These are phyloP conservation scores for Saccharomycopsis malanga DNA, from an alignment of 805 yeast species.

Conservation along the genomic window DNA sequence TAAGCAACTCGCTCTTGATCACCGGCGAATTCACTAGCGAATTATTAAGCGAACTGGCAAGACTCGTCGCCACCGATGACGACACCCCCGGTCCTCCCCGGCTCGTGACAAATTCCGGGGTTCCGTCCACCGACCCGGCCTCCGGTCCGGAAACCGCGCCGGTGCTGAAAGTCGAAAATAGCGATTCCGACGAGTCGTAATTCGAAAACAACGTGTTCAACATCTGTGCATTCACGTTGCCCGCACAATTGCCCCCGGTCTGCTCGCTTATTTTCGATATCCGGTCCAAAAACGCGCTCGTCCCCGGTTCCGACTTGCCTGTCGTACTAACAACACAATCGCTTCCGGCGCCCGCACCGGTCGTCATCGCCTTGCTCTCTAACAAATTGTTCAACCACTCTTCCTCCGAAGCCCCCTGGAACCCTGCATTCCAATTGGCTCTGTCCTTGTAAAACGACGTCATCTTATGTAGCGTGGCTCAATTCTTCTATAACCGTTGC, in stretches of 20 bases:
- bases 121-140: no score
- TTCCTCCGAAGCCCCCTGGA: no score
- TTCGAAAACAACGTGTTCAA: constrained; percentile 5
- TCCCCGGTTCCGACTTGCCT: not conserved
- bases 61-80: constrained; percentile 21
- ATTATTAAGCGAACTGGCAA: constrained; percentile 25
- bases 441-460: constrained; percentile 5
- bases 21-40: constrained; percentile 28
- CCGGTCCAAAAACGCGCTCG: not conserved
- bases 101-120: not conserved
- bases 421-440: constrained; percentile 2
- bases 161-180: no score
- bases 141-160: constrained; percentile 1
- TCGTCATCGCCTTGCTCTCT: constrained; percentile 1
- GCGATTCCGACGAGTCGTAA: constrained; percentile 6
- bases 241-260: not conserved
- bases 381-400: constrained; percentile 12
- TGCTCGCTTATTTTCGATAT: not conserved
- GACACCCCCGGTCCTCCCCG: no score
- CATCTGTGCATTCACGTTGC: not conserved
- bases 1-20: constrained; percentile 29
- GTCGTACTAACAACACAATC: not conserved
- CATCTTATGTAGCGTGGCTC: no score
- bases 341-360: not conserved
- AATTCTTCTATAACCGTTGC: no score